Evolutionary conservation across 2,329 filamentous ascomycete genomes (phyloP).

Genomic region (Xylariaceae sp.): DNA sequence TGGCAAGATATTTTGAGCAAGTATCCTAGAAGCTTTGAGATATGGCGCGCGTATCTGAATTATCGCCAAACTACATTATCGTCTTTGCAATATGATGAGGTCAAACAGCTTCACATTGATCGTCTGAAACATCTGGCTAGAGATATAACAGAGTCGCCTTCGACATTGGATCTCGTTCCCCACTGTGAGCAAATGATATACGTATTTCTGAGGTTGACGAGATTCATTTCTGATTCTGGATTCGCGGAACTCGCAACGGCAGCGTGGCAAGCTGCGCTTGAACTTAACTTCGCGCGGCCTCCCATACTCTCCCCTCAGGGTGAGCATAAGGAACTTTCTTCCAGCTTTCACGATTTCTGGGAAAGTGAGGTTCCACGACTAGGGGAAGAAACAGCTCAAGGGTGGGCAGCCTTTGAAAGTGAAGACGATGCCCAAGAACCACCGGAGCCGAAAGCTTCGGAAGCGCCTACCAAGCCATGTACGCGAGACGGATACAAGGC

Average conservation of each 20-base stretch:
- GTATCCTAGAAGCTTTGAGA: constrained; percentile 50
- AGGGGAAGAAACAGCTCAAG: constrained; percentile 66
- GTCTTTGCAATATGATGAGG: constrained; percentile 63
- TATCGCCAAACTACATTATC: constrained; percentile 66
- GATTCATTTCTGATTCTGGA: constrained; percentile 71
- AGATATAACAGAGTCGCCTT: constrained; percentile 6
- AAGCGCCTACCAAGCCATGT: constrained; percentile 10
- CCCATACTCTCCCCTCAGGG: constrained; percentile 20
- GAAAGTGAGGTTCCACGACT: constrained; percentile 76
- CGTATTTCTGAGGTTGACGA: constrained; percentile 68
- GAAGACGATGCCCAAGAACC: constrained; percentile 32
- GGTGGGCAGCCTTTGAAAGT: constrained; percentile 60
- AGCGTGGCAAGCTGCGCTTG: constrained; percentile 78
- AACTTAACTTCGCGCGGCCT: constrained; percentile 63
- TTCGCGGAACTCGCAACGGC: constrained; percentile 73
- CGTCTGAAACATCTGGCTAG: constrained; percentile 44
- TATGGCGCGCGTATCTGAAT: constrained; percentile 74
- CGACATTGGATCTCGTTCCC: constrained; percentile 3
- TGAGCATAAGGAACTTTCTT: constrained; percentile 22
- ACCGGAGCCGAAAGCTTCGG: constrained; percentile 33
- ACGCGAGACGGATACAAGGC: constrained; percentile 45
- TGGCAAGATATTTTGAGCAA: constrained; percentile 61
- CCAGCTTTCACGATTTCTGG: constrained; percentile 71
- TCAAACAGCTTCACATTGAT: constrained; percentile 54
- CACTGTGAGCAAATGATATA: constrained; percentile 53